Evolutionary conservation across 1,284 basidiomycete species (phyloP).

Genomic region (Cryptococcus sp.): DNA sequence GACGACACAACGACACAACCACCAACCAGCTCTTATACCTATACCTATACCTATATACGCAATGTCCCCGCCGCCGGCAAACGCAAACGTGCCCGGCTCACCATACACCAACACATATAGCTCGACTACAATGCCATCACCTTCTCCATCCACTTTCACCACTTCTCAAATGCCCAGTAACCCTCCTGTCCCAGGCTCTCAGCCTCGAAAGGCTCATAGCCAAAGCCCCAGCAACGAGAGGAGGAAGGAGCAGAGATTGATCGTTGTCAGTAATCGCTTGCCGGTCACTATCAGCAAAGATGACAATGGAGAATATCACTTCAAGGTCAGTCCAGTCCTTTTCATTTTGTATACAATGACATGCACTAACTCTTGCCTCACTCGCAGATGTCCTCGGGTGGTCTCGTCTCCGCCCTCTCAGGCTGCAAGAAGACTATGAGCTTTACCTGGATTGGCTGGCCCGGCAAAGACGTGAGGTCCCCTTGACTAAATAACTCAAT

Average conservation of each 20-base stretch:
- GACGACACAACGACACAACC: too few species aligned
- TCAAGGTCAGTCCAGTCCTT: constrained; percentile 60
- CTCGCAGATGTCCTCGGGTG: constrained; percentile 80
- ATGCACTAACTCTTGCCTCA: neutral
- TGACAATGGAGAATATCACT: constrained; percentile 83
- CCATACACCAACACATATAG: neutral
- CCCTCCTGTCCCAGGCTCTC: neutral
- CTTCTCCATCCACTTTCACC: constrained; percentile 18
- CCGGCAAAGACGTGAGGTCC: constrained; percentile 51
- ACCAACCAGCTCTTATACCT: too few species aligned
- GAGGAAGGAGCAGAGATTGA: constrained; percentile 65
- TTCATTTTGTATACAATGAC: neutral
- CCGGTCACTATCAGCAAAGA: constrained; percentile 91
- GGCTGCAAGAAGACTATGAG: constrained; percentile 95
- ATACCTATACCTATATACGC: too few species aligned
- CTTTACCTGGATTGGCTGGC: constrained; percentile 95
- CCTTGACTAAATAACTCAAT: neutral
- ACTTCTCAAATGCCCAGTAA: constrained; percentile 15
- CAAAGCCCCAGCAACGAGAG: neutral
- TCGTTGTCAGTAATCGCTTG: constrained; percentile 94
- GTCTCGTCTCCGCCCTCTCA: constrained; percentile 88
- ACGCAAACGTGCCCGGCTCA: neutral
- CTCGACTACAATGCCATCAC: constrained; percentile 1
- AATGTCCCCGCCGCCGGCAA: too few species aligned
- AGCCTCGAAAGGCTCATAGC: neutral